phyloP scores from a whole-genome alignment of 805 yeast species.

The Candida xiaguanensis region DNA sequence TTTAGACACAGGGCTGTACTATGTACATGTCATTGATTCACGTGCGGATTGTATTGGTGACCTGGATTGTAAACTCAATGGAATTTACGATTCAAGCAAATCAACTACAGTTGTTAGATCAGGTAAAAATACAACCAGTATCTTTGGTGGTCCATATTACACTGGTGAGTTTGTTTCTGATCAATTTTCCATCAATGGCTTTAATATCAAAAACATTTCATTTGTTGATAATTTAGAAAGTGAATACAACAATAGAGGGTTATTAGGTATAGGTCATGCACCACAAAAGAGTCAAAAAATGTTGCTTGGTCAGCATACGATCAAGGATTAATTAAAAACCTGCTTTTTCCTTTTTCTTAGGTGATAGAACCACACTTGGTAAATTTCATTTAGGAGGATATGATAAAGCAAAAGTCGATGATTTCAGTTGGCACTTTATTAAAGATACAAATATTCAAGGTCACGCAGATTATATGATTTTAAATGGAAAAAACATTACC shows the following conservation, averaged over 20 bases:
- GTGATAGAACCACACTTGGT: background rate
- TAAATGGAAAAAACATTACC: conserved; percentile 1
- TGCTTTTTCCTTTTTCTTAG: background rate
- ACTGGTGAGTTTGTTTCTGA: conserved; percentile 1
- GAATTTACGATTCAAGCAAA: background rate
- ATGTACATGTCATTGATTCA: background rate
- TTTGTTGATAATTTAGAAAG: background rate
- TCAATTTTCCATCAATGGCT: background rate
- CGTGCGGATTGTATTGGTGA: background rate
- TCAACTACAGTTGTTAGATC: background rate
- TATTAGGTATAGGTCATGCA: background rate
- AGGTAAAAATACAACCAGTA: background rate
- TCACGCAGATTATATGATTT: background rate
- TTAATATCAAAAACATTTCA: background rate
- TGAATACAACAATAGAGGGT: background rate
- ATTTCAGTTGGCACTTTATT: background rate
- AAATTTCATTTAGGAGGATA: background rate
- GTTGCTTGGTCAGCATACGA: background rate
- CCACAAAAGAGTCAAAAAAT: background rate
- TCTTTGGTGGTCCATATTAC: background rate
- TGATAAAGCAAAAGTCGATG: background rate
- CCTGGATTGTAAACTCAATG: background rate
- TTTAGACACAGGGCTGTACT: conserved; percentile 1
- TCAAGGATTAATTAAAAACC: background rate
- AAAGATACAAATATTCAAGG: background rate